phyloP scores from a whole-genome alignment of 1,284 basidiomycete species.

The Pseudozyma sp. region DNA sequence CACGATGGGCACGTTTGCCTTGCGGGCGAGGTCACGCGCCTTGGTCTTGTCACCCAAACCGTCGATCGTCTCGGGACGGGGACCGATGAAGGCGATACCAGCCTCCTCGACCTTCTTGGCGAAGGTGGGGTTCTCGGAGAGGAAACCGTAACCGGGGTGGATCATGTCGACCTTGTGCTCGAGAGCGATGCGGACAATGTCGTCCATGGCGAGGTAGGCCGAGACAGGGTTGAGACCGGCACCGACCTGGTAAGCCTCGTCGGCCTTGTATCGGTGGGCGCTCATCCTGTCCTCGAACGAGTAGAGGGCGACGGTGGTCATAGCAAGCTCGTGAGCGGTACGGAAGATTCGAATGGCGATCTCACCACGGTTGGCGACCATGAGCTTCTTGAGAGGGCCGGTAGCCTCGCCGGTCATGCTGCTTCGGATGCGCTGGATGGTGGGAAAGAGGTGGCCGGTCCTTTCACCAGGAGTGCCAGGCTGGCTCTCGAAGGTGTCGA shows the following conservation, averaged over 20 bases:
- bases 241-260: conserved; percentile 98
- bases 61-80: conserved; percentile 95
- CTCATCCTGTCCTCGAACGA: conserved; percentile 95
- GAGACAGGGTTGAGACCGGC: conserved; percentile 93
- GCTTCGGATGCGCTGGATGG: conserved; percentile 61
- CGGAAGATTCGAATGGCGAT: conserved; percentile 99
- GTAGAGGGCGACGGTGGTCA: conserved; percentile 99
- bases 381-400: conserved; percentile 62
- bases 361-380: conserved; percentile 72
- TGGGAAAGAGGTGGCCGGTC: conserved; percentile 63
- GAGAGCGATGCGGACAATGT: conserved; percentile 78
- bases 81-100: conserved; percentile 96
- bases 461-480: conserved; percentile 61
- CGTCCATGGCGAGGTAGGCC: conserved; percentile 96
- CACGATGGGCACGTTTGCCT: conserved; percentile 84
- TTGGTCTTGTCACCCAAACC: conserved; percentile 99
- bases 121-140: conserved; percentile 95
- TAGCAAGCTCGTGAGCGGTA: conserved; percentile 97
- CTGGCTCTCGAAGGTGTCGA: conserved; percentile 61
- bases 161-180: conserved; percentile 99
- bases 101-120: conserved; percentile 96
- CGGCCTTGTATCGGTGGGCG: conserved; percentile 98
- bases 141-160: conserved; percentile 88
- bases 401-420: conserved; percentile 51
- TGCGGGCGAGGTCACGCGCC: conserved; percentile 72